phyloP scores from a whole-genome alignment of 441 rosid genomes.

The Corymbia citriodora region DNA sequence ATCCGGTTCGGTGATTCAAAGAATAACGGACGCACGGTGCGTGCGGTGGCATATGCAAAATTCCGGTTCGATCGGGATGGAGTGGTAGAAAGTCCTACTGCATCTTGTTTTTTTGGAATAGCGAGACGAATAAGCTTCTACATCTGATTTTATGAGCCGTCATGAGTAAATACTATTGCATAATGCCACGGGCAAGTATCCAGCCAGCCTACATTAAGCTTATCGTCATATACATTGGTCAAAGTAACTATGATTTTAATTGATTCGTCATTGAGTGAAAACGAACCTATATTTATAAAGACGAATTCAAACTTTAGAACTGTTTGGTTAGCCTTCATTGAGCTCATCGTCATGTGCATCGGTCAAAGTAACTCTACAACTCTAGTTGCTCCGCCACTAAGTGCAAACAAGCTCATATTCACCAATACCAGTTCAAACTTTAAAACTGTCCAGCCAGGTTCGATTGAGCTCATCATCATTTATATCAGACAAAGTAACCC shows the following conservation, averaged over 20 bases:
- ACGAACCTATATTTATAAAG: neutral
- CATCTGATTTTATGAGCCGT: neutral
- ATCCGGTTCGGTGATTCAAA: neutral
- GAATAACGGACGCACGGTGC: neutral
- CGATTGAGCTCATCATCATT: rapidly evolving
- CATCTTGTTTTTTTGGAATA: neutral
- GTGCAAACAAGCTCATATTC: neutral
- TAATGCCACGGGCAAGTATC: neutral
- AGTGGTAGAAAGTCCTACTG: neutral
- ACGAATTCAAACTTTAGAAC: neutral
- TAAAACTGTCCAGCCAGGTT: rapidly evolving
- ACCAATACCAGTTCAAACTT: neutral
- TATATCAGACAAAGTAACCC: rapidly evolving
- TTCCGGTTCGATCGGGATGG: neutral
- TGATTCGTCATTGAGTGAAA: neutral
- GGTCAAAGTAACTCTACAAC: neutral
- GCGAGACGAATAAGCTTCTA: neutral
- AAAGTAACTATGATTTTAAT: neutral
- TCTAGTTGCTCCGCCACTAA: neutral
- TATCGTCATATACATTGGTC: neutral
- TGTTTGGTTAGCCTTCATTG: too few relatives aligned
- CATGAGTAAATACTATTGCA: neutral
- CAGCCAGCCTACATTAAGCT: rapidly evolving
- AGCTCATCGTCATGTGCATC: neutral
- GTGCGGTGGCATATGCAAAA: neutral